Evolutionary conservation across 2,329 filamentous ascomycete genomes (phyloP).

Genomic region (Colletotrichum siamense): DNA sequence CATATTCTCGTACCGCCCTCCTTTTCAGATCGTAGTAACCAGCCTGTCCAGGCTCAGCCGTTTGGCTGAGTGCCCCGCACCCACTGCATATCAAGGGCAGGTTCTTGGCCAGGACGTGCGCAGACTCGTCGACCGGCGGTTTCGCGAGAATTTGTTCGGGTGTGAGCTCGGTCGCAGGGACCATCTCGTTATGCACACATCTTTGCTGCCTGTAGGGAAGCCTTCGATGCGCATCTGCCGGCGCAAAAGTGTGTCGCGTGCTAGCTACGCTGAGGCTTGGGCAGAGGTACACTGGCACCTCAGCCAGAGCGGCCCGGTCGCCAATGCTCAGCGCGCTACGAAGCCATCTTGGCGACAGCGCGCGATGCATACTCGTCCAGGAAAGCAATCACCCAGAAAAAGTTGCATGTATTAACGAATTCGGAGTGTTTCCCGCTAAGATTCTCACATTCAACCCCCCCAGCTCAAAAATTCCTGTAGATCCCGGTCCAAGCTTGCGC

Average conservation of each 20-base stretch:
- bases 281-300: conserved; percentile 55
- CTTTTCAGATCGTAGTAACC: conserved; percentile 62
- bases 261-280: conserved; percentile 29
- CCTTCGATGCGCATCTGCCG: conserved; percentile 22
- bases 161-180: background rate
- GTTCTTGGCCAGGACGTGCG: conserved; percentile 5
- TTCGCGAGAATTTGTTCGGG: background rate
- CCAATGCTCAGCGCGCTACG: conserved; percentile 46
- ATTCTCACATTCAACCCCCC: background rate
- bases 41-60: conserved; percentile 51
- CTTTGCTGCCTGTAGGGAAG: conserved; percentile 24
- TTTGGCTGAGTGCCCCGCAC: conserved; percentile 70
- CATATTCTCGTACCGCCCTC: conserved; percentile 56
- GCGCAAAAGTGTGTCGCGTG: conserved; percentile 13
- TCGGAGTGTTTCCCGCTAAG: background rate
- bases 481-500: background rate
- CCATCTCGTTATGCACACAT: conserved; percentile 29
- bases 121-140: background rate
- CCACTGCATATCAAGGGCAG: conserved; percentile 67
- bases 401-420: background rate
- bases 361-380: conserved; percentile 46
- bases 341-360: conserved; percentile 47
- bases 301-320: conserved; percentile 38
- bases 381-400: background rate
- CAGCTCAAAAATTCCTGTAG: conserved; percentile 5